A percentile compares a stretch with the other conserved stretches of the same genome.
These are phyloP conservation scores for Malus hybrid DNA, from an alignment of 331 rosid genomes.

Conservation along the genomic window DNA sequence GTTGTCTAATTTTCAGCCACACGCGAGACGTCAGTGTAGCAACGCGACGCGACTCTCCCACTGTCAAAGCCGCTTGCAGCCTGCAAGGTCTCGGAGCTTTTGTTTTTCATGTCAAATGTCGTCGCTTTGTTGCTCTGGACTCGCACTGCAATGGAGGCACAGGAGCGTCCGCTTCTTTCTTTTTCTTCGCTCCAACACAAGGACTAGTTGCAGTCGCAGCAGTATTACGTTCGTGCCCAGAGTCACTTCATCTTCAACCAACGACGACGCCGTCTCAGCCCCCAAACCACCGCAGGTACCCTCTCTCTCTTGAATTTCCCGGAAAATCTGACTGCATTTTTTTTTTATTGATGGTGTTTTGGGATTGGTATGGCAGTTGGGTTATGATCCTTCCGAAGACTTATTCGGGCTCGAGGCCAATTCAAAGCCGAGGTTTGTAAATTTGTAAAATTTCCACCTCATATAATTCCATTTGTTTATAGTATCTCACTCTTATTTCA, in stretches of 20 bases:
- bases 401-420: constrained; percentile 39
- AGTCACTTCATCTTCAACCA: constrained; percentile 35
- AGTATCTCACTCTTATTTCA: neutral
- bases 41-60: neutral
- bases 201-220: neutral
- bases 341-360: no score
- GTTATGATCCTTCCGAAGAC: no score
- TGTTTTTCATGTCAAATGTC: constrained; percentile 9
- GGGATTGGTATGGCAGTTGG: no score
- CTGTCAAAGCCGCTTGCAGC: neutral
- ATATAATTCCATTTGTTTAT: neutral
- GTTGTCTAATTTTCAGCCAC: constrained; percentile 11
- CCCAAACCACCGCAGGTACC: constrained; percentile 42
- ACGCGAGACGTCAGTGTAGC: neutral
- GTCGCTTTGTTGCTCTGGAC: constrained; percentile 27
- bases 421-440: constrained; percentile 48
- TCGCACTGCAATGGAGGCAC: constrained; percentile 24
- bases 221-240: constrained; percentile 19
- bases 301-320: neutral
- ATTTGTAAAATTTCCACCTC: neutral
- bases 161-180: constrained; percentile 23
- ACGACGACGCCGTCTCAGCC: constrained; percentile 38
- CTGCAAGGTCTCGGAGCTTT: neutral
- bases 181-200: constrained; percentile 25
- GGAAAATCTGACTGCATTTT: no score